Percentiles rank a stretch among this genome's conserved stretches.
Conservation (phyloP, 805 yeast species). For the Lipomyces starkeyi region DNA sequence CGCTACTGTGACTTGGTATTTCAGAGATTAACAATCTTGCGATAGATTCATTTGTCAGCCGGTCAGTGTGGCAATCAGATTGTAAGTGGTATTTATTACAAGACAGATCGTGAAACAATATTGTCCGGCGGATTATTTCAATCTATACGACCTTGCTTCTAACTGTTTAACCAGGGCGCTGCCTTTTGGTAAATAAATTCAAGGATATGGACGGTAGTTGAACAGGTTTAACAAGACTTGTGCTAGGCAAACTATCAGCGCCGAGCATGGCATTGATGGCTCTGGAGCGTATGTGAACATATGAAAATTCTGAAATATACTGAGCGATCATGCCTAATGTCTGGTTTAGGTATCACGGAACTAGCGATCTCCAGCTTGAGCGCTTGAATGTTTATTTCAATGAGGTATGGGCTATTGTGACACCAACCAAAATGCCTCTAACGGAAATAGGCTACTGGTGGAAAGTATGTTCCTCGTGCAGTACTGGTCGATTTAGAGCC, state of each 20-base stretch:
- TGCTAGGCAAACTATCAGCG: slow-evolving; percentile 41
- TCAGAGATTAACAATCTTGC: slow-evolving; percentile 12
- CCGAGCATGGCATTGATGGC: slow-evolving; percentile 40
- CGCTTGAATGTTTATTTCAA: slow-evolving; percentile 84
- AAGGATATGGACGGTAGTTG: background rate
- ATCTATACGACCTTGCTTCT: background rate
- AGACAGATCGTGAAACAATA: background rate
- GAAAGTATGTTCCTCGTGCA: slow-evolving; percentile 93
- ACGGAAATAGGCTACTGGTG: slow-evolving; percentile 63
- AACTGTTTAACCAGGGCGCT: slow-evolving; percentile 34
- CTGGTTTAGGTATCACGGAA: slow-evolving; percentile 41
- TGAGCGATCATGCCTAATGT: slow-evolving; percentile 9
- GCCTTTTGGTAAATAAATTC: slow-evolving; percentile 36
- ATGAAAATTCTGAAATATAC: background rate
- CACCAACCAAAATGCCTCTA: no score
- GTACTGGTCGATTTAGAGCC: slow-evolving; percentile 94
- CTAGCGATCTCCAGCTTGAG: slow-evolving; percentile 44
- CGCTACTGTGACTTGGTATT: background rate
- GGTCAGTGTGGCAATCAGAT: slow-evolving; percentile 98
- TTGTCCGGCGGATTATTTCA: background rate
- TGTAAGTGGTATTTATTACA: slow-evolving; percentile 49
- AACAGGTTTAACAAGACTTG: slow-evolving; percentile 10
- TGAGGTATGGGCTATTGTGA: slow-evolving; percentile 49
- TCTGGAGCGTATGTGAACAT: slow-evolving; percentile 37
- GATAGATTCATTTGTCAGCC: slow-evolving; percentile 84